Evolutionary conservation across 768 basidiomycete genomes (phyloP).

Genomic region (Termitomyces sp.): DNA sequence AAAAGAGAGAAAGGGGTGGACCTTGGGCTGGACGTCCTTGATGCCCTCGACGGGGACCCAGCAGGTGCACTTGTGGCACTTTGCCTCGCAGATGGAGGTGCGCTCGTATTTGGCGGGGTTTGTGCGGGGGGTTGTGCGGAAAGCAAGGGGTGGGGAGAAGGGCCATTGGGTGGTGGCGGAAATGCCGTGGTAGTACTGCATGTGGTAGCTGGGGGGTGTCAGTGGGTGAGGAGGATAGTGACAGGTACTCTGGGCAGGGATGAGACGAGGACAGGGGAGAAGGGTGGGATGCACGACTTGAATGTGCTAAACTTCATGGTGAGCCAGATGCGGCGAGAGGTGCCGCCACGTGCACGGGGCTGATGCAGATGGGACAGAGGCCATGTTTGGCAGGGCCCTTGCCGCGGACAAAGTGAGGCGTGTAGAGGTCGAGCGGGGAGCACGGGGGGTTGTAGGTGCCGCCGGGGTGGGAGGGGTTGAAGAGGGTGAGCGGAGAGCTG

Average conservation of each 20-base stretch:
- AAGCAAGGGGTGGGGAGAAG: slow-evolving; percentile 73
- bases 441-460: slow-evolving; percentile 62
- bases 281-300: slow-evolving; percentile 56
- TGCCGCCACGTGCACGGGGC: slow-evolving; percentile 54
- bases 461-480: slow-evolving; percentile 35
- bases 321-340: slow-evolving; percentile 63
- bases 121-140: no score
- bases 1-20: slow-evolving; percentile 22
- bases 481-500: slow-evolving; percentile 18
- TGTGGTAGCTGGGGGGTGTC: slow-evolving; percentile 57
- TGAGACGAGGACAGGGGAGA: neutral
- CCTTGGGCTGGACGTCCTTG: slow-evolving; percentile 74
- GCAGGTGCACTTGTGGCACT: slow-evolving; percentile 71
- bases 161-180: slow-evolving; percentile 66
- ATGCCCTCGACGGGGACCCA: slow-evolving; percentile 77
- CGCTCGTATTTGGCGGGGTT: slow-evolving; percentile 60
- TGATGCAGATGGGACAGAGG: slow-evolving; percentile 75
- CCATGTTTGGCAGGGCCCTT: slow-evolving; percentile 67
- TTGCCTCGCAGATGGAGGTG: slow-evolving; percentile 57
- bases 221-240: no score
- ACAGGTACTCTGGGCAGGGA: neutral
- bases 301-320: slow-evolving; percentile 80
- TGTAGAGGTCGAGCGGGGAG: slow-evolving; percentile 65
- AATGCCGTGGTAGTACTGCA: slow-evolving; percentile 73
- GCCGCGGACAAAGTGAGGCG: slow-evolving; percentile 74